Evolutionary conservation across 805 yeast genomes (phyloP).

Genomic region (Lachancea mirantina): DNA sequence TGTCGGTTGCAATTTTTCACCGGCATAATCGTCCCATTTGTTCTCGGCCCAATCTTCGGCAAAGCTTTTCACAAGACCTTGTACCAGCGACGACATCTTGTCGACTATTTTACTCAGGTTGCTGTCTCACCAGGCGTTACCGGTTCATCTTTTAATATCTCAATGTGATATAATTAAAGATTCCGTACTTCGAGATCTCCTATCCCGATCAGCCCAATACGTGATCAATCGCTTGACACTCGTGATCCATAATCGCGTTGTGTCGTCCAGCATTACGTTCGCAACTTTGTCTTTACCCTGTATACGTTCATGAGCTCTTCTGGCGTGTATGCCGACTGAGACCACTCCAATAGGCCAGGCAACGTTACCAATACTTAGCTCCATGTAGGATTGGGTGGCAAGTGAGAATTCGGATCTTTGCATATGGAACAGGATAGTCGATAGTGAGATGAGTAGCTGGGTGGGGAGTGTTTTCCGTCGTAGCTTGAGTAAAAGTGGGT

Average conservation of each 20-base stretch:
- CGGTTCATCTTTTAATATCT: no score
- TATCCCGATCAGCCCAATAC: slow-evolving; percentile 23
- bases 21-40: slow-evolving; percentile 22
- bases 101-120: no score
- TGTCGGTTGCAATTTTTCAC: slow-evolving; percentile 27
- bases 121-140: no score
- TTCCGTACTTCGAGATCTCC: slow-evolving; percentile 4
- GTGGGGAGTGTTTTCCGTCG: slow-evolving; percentile 35
- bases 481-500: slow-evolving; percentile 48
- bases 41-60: slow-evolving; percentile 11
- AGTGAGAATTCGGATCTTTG: slow-evolving; percentile 37
- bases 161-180: slow-evolving; percentile 3
- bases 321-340: slow-evolving; percentile 70
- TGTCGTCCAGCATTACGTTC: slow-evolving; percentile 73
- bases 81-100: slow-evolving; percentile 7
- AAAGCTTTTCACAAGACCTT: slow-evolving; percentile 11
- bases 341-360: slow-evolving; percentile 91
- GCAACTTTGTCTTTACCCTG: slow-evolving; percentile 41
- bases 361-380: slow-evolving; percentile 75
- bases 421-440: slow-evolving; percentile 53
- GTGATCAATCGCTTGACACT: slow-evolving; percentile 69
- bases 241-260: slow-evolving; percentile 69
- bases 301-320: slow-evolving; percentile 56
- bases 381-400: slow-evolving; percentile 56
- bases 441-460: slow-evolving; percentile 45